Conservation (phyloP, 2,329 filamentous ascomycete species). For the Rhynchosporium graminicola region DNA sequence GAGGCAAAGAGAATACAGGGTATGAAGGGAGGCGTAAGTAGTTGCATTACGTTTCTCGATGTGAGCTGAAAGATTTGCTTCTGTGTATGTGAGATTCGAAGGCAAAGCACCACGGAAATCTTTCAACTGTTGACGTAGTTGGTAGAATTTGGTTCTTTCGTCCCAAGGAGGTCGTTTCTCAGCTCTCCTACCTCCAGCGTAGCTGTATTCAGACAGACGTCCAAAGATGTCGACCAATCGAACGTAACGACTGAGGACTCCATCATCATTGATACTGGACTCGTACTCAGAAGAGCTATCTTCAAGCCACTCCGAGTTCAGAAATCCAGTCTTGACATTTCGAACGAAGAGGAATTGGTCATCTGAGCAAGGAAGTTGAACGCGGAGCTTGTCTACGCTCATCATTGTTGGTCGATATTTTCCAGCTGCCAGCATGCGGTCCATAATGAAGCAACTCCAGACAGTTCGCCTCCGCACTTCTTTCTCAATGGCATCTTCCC, state of each 20-base stretch:
- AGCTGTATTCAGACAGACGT: conserved; percentile 58
- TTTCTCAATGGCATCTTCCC: conserved; percentile 53
- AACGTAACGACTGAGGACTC: conserved; percentile 51
- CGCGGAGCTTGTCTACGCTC: conserved; percentile 57
- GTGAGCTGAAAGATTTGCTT: conserved; percentile 65
- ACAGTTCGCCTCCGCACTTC: conserved; percentile 70
- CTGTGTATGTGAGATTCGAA: conserved; percentile 53
- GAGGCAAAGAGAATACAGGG: conserved; percentile 63
- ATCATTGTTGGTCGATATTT: conserved; percentile 62
- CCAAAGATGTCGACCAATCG: conserved; percentile 61
- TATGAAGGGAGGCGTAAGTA: conserved; percentile 67
- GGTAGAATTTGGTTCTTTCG: conserved; percentile 53
- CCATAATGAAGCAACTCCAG: conserved; percentile 74
- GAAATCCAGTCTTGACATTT: conserved; percentile 55
- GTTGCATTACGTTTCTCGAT: conserved; percentile 64
- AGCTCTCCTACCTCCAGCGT: conserved; percentile 51
- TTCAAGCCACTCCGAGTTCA: conserved; percentile 47
- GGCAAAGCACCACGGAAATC: conserved; percentile 57
- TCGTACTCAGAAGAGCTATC: conserved; percentile 45
- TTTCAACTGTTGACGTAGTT: conserved; percentile 53
- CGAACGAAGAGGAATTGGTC: conserved; percentile 63
- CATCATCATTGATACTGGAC: conserved; percentile 31
- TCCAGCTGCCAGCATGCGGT: conserved; percentile 67
- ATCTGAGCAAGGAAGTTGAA: conserved; percentile 69
- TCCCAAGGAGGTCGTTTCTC: conserved; percentile 62